These are phyloP conservation scores for Neurospora terricola DNA, from an alignment of 495 filamentous ascomycete genomes.

Conservation along the genomic window DNA sequence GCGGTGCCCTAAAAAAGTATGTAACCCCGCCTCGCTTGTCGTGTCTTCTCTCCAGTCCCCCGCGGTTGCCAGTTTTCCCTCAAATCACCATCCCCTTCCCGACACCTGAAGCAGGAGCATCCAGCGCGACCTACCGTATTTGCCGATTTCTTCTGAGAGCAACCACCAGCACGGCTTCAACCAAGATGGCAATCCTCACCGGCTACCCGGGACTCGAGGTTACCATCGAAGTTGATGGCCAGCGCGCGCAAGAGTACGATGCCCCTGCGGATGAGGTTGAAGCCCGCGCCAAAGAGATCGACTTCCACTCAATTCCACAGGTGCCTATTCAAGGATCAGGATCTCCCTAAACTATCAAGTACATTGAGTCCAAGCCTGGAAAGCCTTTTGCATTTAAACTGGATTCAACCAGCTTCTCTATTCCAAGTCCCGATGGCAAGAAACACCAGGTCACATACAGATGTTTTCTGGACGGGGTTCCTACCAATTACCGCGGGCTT, in stretches of 20 bases:
- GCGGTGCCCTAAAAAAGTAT: background rate
- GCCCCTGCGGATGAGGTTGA: constrained; percentile 6
- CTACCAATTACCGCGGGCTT: background rate
- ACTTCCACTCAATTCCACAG: background rate
- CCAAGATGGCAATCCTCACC: constrained; percentile 25
- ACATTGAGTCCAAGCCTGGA: constrained; percentile 11
- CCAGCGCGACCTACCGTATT: background rate
- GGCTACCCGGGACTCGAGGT: constrained; percentile 20
- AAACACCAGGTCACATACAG: background rate
- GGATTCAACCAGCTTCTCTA: background rate
- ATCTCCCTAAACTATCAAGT: constrained; percentile 3
- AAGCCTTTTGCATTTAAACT: background rate
- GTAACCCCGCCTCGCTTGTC: background rate
- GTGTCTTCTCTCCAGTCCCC: background rate
- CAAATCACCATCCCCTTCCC: background rate
- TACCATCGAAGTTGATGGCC: constrained; percentile 15
- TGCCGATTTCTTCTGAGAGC: too few species aligned
- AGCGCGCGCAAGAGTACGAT: constrained; percentile 21
- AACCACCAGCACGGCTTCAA: background rate
- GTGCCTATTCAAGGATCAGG: background rate
- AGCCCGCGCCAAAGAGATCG: background rate
- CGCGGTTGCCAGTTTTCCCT: background rate
- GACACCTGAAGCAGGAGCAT: background rate
- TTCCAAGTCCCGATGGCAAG: background rate
- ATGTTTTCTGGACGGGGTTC: background rate